Conservation (phyloP, 768 basidiomycete species). For the Cubamyces sp. region DNA sequence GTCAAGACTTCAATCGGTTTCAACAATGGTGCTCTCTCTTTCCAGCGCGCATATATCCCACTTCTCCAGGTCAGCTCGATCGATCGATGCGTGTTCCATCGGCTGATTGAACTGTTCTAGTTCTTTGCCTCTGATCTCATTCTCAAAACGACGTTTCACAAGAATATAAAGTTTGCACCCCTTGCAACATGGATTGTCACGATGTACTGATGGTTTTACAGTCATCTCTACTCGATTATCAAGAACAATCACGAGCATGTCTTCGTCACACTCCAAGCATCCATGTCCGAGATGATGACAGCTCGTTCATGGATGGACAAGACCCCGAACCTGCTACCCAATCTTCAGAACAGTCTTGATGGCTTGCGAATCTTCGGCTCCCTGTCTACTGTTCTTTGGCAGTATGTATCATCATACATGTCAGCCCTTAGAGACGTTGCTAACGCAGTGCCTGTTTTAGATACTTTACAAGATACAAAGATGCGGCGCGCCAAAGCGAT, state of each 20-base stretch:
- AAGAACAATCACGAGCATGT: conserved; percentile 41
- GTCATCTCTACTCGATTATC: conserved; percentile 23
- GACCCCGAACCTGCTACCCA: conserved; percentile 40
- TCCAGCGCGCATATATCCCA: conserved; percentile 59
- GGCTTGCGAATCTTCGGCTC: conserved; percentile 51
- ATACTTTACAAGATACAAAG: conserved; percentile 35
- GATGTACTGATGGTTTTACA: neutral
- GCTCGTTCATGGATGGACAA: conserved; percentile 24
- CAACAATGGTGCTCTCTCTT: conserved; percentile 47
- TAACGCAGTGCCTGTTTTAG: conserved; percentile 15
- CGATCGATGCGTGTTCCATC: neutral
- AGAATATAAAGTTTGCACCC: conserved; percentile 52
- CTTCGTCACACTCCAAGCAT: conserved; percentile 43
- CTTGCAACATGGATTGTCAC: neutral
- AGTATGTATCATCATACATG: conserved; percentile 42
- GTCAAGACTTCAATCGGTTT: conserved; percentile 44
- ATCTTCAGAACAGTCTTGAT: conserved; percentile 27
- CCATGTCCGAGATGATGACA: conserved; percentile 39
- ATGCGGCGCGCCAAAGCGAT: conserved; percentile 28
- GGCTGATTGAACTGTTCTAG: conserved; percentile 35
- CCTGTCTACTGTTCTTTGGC: conserved; percentile 51
- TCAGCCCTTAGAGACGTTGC: no score
- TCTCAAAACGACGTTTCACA: conserved; percentile 56
- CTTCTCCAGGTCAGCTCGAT: conserved; percentile 46
- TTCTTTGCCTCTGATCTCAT: conserved; percentile 64